Percentiles rank a stretch among this genome's conserved stretches.
Evolutionary conservation across 2,329 filamentous ascomycete species (phyloP).

Genomic region (Pyrenochaeta sp.): DNA sequence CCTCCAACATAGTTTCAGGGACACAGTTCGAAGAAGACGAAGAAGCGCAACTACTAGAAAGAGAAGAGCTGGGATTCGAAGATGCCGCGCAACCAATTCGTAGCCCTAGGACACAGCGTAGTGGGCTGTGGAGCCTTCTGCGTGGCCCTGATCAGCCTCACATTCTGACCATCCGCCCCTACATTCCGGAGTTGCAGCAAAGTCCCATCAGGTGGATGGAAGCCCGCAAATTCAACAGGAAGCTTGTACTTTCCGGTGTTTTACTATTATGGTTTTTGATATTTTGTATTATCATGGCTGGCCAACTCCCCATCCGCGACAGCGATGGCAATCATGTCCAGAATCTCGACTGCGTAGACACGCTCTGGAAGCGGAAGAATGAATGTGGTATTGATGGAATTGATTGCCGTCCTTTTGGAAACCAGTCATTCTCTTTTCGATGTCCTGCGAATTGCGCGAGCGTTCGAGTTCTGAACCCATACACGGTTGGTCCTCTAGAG

Average conservation of each 20-base stretch:
- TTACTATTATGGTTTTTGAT: constrained; percentile 71
- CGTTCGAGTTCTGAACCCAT: constrained; percentile 71
- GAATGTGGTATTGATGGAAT: constrained; percentile 76
- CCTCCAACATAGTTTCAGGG: constrained; percentile 10
- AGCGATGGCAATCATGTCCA: constrained; percentile 71
- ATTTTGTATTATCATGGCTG: constrained; percentile 71
- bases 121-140: constrained; percentile 40
- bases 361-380: constrained; percentile 75
- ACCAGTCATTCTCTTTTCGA: constrained; percentile 72
- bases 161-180: constrained; percentile 52
- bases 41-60: constrained; percentile 35
- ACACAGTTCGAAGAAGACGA: constrained; percentile 27
- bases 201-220: constrained; percentile 69
- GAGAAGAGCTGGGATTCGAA: constrained; percentile 37
- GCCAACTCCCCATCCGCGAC: constrained; percentile 63
- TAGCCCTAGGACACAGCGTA: background rate
- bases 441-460: constrained; percentile 75
- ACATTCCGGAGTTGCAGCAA: constrained; percentile 71
- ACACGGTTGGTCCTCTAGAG: constrained; percentile 74
- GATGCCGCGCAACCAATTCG: constrained; percentile 16
- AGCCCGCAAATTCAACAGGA: constrained; percentile 50
- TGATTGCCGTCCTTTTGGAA: constrained; percentile 76
- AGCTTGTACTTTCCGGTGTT: constrained; percentile 63
- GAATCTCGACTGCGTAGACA: constrained; percentile 71
- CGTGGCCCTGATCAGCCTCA: constrained; percentile 54